Evolutionary conservation across 1,284 basidiomycete species (phyloP), one percentile per base, ranked within the genome.

Genomic region (Tylopilus sp.): DNA sequence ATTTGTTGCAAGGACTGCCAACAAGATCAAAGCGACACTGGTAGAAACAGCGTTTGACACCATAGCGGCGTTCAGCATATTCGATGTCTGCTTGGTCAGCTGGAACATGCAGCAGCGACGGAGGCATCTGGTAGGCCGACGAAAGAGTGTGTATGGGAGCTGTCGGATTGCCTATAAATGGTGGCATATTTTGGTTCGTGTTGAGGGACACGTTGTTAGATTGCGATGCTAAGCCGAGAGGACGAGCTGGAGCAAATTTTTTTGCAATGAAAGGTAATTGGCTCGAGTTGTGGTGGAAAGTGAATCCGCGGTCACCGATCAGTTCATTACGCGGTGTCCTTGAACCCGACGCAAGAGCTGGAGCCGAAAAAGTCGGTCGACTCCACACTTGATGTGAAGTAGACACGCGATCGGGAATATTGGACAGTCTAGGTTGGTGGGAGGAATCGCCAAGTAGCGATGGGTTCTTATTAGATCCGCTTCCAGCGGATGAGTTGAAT

Each of bases 1-100:
- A 64, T 37, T 47, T 51, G 19, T 60, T 57, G 40, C 63, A 64
- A 4, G 63, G 59, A 33, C 49, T 54, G 3, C 63, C 65, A 2
- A 40, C 34, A 16, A 56, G 35, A 37, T 57, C 54, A 36, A 67
- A 68, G 18, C 54, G 66, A 19, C 66, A 64, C 6, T 36, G 53
- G 44, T 68, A 68, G 38, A 55, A 50, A 37, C 53, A 53, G 1
- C 51, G 44, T 41, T 53, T 53, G 3, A 37, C 31, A 18, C 48
- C 49, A 38, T 63, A 62, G 26, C 44, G 52, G 19, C 39, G 33
- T 28, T 46, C 53, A 4, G 53, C 59, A 21, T 46, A 55, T 44
- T 63, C 62, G 15, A 63, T 39, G 26, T 65, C 57, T 21, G 50
- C 47, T 40, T 52, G 48, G 25, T 63, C 64, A 11, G 34, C 44